Evolutionary conservation across 1,139 yeast species (phyloP), one percentile per base, ranked within the genome.

Genomic region (Entelexis paramagnoliae): DNA sequence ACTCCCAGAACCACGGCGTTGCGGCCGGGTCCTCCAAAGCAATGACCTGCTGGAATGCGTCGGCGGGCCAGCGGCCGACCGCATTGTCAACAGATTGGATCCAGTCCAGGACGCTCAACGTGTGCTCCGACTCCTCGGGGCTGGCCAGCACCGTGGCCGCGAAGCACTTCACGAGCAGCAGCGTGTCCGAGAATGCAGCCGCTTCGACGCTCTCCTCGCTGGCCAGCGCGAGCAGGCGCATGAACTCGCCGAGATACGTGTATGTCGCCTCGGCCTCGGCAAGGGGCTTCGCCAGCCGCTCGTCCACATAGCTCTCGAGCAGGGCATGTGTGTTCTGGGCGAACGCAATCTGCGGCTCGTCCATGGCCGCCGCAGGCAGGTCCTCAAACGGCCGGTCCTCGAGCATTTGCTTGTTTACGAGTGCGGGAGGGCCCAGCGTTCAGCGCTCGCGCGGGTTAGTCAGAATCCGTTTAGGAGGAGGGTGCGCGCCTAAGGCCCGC

Each of bases 91-190:
- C 52, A 3, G 51, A 10, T 20, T 51, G 53, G 19, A 53, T 55
- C 52, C 55, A 56, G 38, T 51, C 51, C 17, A 50, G 24, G 20
- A 49, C 46, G 36, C 24, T 46, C 7, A 16, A 39, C 20, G 51
- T 14, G 4, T 28, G 47, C 32, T 36, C 29, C n/a, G 52, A 42
- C 17, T 22, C 33, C 19, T 42, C 46, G 14, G 46, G 7, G 32
- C 52, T 30, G 14, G 32, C 17, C 17, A 56, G 46, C 13, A 34
- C 49, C n/a, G 52, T 46, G 1, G 55, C 53, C 4, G 45, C 40
- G 28, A 56, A 49, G 41, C 58, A 52, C 35, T 45, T 39, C 4
- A 46, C 42, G 2, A 55, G 51, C 20, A 51, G 39, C 24, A 49
- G 32, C 9, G 58, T 52, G 26, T 56, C 57, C 14, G 41, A 29